Percentiles rank a stretch among this genome's conserved stretches.
phyloP scores from a whole-genome alignment of 345 rosid genomes.

The Reutealis trisperma region DNA sequence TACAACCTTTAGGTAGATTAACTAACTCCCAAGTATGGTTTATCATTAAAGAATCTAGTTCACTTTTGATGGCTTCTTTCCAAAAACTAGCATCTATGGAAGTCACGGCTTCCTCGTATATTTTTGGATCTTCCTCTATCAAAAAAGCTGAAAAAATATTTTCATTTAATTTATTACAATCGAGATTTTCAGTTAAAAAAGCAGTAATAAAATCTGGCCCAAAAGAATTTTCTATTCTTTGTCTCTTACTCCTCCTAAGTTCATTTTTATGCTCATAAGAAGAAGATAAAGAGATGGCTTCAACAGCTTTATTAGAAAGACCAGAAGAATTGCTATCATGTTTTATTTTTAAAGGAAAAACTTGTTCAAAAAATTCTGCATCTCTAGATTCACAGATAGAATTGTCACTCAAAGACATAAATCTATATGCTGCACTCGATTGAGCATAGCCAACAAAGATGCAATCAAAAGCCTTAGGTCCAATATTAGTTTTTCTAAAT shows the following conservation, averaged over 20 bases:
- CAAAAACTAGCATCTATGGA: background rate
- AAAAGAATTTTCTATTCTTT: background rate
- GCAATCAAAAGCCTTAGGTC: background rate
- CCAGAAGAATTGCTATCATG: no score
- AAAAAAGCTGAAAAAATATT: background rate
- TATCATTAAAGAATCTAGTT: background rate
- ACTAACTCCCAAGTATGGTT: background rate
- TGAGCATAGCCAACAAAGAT: background rate
- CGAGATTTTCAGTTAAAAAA: background rate
- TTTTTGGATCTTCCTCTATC: slow-evolving; percentile 4
- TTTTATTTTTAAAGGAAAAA: background rate
- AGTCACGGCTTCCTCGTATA: background rate
- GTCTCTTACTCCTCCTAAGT: background rate
- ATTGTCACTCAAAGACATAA: background rate
- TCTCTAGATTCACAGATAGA: background rate
- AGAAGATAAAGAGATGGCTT: no score
- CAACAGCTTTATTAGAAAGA: no score
- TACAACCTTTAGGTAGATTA: background rate
- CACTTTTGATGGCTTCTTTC: slow-evolving; percentile 9
- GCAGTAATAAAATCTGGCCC: background rate
- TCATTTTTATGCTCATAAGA: no score
- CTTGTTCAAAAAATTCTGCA: background rate
- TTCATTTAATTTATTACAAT: background rate
- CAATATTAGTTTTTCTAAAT: background rate
- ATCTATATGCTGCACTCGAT: background rate